Evolutionary conservation across 805 yeast genomes (phyloP), one percentile per base, ranked within the genome.

Genomic region (Cyberlindnera petersonii): DNA sequence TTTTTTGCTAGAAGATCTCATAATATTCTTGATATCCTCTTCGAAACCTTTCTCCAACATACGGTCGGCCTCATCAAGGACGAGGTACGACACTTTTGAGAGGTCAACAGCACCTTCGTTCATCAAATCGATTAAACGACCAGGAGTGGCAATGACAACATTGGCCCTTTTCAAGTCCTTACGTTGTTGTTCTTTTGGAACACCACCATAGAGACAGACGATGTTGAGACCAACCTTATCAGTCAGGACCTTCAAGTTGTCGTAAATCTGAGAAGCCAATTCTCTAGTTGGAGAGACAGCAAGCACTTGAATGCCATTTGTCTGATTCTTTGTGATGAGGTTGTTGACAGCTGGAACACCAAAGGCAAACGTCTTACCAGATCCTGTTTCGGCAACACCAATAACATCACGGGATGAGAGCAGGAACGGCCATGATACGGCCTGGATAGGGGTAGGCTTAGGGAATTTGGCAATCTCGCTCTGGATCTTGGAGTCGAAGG

Each of bases 41-140:
- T 94, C 98, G 56, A 93, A 93, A 26, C 99, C 99, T 64, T 86
- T 93, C 63, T 93, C 98, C 44, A 93, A 75, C 98, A 93, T 91
- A 68, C 99, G 78, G 63, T 93, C 99, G 26, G 98, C 99, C 69
- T 93, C 99, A 63, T 93, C 99, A 33, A 93, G 71, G 18, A 93
- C 93, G 49, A 93, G 70, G 60, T 86, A 89, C 44, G 80, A 74
- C 23, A 91, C 82, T 9, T 69, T 59, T 10, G 76, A 66, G 46
- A 89, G 69, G 49, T 80, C 76, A 29, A 86, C 79, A 24, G 89
- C 74, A 11, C 95, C 95, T 58, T 91, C 98, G 44, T 88, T 82
- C 52, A 91, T 69, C 56, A 93, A 71, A 68, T 93, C 99, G 43
- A 88, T 72, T 55, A 93, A 71, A 63, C 99, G 79, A 50, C 99